Evolutionary conservation across 2,329 filamentous ascomycete species (phyloP).

Genomic region (Fusarium dimerum): DNA sequence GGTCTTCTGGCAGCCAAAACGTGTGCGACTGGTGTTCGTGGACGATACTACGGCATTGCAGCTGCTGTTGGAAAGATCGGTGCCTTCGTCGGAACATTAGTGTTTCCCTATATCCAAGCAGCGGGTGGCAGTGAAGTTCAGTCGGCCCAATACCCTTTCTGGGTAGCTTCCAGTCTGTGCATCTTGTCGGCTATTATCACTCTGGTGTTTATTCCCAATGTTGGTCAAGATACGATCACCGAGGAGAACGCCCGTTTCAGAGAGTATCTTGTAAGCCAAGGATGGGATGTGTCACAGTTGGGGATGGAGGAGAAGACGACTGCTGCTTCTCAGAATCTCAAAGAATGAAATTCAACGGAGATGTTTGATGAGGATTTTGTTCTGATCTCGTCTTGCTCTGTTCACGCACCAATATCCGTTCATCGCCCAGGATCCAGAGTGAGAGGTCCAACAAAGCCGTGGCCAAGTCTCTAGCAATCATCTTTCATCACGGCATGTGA

Average conservation of each 20-base stretch:
- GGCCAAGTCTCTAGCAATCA: no score
- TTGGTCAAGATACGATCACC: conserved; percentile 84
- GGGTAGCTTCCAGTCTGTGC: conserved; percentile 76
- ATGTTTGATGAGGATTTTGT: no score
- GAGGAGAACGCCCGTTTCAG: conserved; percentile 76
- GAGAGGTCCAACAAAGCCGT: no score
- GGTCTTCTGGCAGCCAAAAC: conserved; percentile 85
- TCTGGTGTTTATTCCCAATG: conserved; percentile 70
- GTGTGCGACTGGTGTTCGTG: conserved; percentile 83
- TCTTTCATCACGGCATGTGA: no score
- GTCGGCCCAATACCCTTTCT: conserved; percentile 84
- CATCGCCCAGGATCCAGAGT: no score
- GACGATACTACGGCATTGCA: conserved; percentile 70
- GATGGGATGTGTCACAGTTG: conserved; percentile 69
- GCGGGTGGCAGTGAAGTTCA: conserved; percentile 57
- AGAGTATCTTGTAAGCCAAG: conserved; percentile 69
- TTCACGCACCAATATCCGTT: no score
- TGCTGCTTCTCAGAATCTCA: background rate
- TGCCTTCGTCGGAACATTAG: conserved; percentile 83
- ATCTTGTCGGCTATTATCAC: conserved; percentile 65
- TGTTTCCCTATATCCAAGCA: conserved; percentile 72
- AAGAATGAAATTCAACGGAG: background rate
- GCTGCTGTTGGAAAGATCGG: conserved; percentile 75
- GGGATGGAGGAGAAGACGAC: conserved; percentile 36
- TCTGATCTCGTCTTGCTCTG: no score